A percentile compares a stretch with the other conserved stretches of the same genome.
Conservation (phyloP, 108 stramenopile species). For the Ochromonas danica region DNA sequence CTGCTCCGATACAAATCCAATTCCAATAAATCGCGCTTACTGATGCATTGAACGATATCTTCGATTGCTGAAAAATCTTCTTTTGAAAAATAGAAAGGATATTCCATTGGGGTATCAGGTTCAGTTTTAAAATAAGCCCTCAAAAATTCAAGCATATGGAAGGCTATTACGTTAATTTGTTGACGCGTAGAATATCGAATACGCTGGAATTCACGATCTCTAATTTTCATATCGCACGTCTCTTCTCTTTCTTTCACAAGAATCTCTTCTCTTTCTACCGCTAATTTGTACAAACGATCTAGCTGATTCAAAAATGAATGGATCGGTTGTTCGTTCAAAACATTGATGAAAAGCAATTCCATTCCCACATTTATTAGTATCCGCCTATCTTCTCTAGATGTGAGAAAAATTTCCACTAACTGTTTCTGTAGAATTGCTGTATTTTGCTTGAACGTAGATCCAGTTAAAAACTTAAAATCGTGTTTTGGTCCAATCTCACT, state of each 20-base stretch:
- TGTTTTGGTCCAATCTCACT: constrained; percentile 15
- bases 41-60: constrained; percentile 16
- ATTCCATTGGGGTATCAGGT: constrained; percentile 15
- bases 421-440: constrained; percentile 16
- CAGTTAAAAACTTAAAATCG: constrained; percentile 17
- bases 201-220: constrained; percentile 14
- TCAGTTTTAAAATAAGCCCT: constrained; percentile 17
- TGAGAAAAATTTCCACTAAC: constrained; percentile 17
- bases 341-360: constrained; percentile 16
- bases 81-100: constrained; percentile 17
- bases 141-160: constrained; percentile 17
- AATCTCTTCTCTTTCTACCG: constrained; percentile 15
- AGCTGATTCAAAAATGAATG: constrained; percentile 17
- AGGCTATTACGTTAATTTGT: constrained; percentile 17
- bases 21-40: constrained; percentile 15
- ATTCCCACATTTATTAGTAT: constrained; percentile 17
- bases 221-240: constrained; percentile 16
- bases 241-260: constrained; percentile 16
- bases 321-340: constrained; percentile 15
- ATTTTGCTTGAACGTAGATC: constrained; percentile 16
- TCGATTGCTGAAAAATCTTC: constrained; percentile 16
- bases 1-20: constrained; percentile 15
- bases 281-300: constrained; percentile 17
- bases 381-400: constrained; percentile 14
- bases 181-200: constrained; percentile 15